Percentiles rank a stretch among this genome's conserved stretches.
phyloP scores from a whole-genome alignment of 441 rosid species.

The Erodium chrysanthum region DNA sequence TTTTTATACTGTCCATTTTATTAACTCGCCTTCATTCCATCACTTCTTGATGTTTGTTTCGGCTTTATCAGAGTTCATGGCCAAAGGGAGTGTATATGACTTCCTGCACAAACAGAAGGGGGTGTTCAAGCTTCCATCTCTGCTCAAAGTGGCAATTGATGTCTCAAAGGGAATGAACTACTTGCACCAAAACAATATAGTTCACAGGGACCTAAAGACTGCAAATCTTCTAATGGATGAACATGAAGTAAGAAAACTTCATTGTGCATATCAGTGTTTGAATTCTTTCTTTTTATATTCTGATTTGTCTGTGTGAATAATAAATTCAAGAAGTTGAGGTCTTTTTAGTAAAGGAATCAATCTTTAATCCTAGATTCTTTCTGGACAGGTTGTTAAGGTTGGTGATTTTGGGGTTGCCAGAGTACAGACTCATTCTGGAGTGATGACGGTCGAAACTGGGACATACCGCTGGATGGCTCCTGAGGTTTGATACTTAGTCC shows the following conservation, averaged over 20 bases:
- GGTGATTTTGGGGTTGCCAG: constrained; percentile 77
- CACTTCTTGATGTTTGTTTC: constrained; percentile 18
- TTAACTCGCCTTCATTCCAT: neutral
- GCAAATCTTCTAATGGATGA: constrained; percentile 98
- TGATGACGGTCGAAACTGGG: constrained; percentile 79
- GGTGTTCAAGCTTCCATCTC: constrained; percentile 58
- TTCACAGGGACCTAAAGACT: constrained; percentile 90
- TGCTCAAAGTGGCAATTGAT: constrained; percentile 77
- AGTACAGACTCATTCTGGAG: constrained; percentile 56
- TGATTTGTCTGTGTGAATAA: too few relatives aligned
- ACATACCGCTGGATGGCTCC: constrained; percentile 84
- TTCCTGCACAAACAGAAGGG: constrained; percentile 77
- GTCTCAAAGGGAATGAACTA: constrained; percentile 92
- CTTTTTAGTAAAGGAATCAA: neutral
- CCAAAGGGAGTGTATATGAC: constrained; percentile 79
- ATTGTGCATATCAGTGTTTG: neutral
- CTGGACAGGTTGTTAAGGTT: constrained; percentile 56
- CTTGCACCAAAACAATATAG: constrained; percentile 86
- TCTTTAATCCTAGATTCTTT: constrained; percentile 10
- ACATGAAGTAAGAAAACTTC: constrained; percentile 56
- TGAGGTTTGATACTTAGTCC: constrained; percentile 34
- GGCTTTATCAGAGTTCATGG: constrained; percentile 61
- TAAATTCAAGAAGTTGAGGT: too few relatives aligned
- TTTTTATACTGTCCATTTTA: neutral
- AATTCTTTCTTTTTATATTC: too few relatives aligned